Evolutionary conservation across 228 moss, liverwort and hornwort genomes (phyloP).

Genomic region (Sphagnum fallax): DNA sequence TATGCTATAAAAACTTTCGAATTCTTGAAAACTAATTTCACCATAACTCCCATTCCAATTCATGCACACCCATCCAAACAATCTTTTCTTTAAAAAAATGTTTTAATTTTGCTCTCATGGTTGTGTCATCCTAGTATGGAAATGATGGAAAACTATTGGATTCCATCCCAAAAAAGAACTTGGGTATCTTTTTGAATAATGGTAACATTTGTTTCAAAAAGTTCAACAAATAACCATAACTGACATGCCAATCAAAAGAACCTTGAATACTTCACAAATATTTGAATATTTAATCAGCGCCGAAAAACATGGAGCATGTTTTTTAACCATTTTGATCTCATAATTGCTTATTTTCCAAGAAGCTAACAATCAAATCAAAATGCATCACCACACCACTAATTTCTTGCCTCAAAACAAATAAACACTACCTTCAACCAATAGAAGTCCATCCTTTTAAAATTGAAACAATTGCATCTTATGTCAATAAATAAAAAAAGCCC

Average conservation of each 20-base stretch:
- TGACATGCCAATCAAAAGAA: neutral
- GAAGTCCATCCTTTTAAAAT: neutral
- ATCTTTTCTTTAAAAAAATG: neutral
- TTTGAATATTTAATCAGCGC: neutral
- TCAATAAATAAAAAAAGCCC: neutral
- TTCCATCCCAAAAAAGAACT: neutral
- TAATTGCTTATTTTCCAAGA: neutral
- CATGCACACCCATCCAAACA: neutral
- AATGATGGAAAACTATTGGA: slow-evolving; percentile 1
- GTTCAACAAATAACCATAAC: neutral
- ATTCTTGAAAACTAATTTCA: neutral
- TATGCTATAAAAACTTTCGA: neutral
- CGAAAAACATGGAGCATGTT: slow-evolving; percentile 1
- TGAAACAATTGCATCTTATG: neutral
- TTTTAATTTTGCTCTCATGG: neutral
- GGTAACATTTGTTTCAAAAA: neutral
- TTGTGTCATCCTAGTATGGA: neutral
- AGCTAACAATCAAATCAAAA: neutral
- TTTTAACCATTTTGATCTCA: neutral
- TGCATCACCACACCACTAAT: neutral
- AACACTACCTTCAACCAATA: neutral
- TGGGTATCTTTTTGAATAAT: slow-evolving; percentile 1
- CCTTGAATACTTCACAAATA: neutral
- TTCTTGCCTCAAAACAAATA: neutral
- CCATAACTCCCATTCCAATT: neutral